Evolutionary conservation across 1,139 yeast species (phyloP).

Genomic region (Debaryomyces nepalensis): DNA sequence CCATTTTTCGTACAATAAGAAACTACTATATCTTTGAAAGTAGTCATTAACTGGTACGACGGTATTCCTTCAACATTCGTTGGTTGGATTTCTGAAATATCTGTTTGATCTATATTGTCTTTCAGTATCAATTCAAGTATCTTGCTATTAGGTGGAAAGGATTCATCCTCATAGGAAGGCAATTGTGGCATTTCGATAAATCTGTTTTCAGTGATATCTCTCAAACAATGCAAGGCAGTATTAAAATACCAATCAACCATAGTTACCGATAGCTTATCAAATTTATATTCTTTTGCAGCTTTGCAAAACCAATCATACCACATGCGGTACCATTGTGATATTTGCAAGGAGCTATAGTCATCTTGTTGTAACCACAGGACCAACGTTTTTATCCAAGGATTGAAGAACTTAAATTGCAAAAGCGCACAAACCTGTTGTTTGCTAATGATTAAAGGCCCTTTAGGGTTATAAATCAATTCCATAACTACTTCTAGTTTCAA

Average conservation of each 20-base stretch:
- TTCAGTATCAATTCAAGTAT: slow-evolving; percentile 14
- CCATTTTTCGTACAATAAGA: slow-evolving; percentile 33
- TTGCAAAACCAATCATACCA: slow-evolving; percentile 21
- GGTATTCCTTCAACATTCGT: slow-evolving; percentile 35
- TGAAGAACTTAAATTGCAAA: slow-evolving; percentile 38
- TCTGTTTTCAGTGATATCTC: slow-evolving; percentile 5
- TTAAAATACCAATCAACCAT: slow-evolving; percentile 35
- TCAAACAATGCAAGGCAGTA: slow-evolving; percentile 21
- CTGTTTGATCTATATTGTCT: background rate
- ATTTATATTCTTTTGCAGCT: background rate
- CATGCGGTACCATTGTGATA: slow-evolving; percentile 18
- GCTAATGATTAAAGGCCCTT: slow-evolving; percentile 1
- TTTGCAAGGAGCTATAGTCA: slow-evolving; percentile 9
- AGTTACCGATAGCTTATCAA: slow-evolving; percentile 6
- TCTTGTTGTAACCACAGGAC: slow-evolving; percentile 5
- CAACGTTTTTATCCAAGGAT: slow-evolving; percentile 28
- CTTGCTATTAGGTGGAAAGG: slow-evolving; percentile 14
- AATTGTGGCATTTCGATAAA: slow-evolving; percentile 12
- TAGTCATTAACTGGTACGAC: slow-evolving; percentile 32
- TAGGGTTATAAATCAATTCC: slow-evolving; percentile 9
- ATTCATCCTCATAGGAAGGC: slow-evolving; percentile 24
- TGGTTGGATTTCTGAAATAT: background rate
- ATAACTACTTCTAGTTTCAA: slow-evolving; percentile 11
- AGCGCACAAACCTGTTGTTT: slow-evolving; percentile 18
- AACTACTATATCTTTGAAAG: slow-evolving; percentile 45